Evolutionary conservation across 768 basidiomycete genomes (phyloP).

Genomic region (Trametes elegans): DNA sequence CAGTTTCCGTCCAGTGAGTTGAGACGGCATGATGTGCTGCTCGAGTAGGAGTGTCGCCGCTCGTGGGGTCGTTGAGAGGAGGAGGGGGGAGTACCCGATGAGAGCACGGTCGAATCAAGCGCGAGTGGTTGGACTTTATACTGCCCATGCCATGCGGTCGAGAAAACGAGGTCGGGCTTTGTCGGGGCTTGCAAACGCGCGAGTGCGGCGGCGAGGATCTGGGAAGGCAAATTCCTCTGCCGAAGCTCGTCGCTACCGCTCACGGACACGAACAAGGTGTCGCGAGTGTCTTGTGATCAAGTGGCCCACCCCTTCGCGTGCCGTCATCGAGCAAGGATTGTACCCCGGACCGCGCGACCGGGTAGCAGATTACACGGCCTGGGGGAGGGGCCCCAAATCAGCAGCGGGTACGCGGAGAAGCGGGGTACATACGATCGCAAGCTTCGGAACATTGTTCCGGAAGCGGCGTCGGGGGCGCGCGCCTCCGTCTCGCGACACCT

Average conservation of each 20-base stretch:
- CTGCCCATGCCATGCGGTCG: neutral
- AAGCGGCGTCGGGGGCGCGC: neutral
- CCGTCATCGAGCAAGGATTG: conserved; percentile 7
- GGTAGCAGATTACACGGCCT: neutral
- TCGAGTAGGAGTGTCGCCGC: neutral
- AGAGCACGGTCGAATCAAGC: neutral
- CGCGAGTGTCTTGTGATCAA: conserved; percentile 12
- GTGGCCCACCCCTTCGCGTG: conserved; percentile 2
- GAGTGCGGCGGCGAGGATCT: conserved; percentile 2
- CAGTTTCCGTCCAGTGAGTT: conserved; percentile 24
- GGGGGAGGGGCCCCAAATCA: conserved; percentile 3
- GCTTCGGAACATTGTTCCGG: conserved; percentile 1
- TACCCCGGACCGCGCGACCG: conserved; percentile 10
- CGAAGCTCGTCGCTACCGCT: conserved; percentile 17
- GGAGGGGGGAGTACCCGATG: neutral
- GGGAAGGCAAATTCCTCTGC: conserved; percentile 7
- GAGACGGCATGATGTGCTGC: conserved; percentile 7
- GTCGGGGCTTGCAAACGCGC: conserved; percentile 2
- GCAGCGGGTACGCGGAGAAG: conserved; percentile 2
- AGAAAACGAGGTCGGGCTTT: neutral
- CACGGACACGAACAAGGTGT: neutral
- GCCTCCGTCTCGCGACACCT: neutral
- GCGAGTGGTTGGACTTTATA: conserved; percentile 1
- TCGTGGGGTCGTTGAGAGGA: neutral
- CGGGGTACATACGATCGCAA: conserved; percentile 7